phyloP scores from a whole-genome alignment of 768 basidiomycete species.

The Termitomyces sp. region DNA sequence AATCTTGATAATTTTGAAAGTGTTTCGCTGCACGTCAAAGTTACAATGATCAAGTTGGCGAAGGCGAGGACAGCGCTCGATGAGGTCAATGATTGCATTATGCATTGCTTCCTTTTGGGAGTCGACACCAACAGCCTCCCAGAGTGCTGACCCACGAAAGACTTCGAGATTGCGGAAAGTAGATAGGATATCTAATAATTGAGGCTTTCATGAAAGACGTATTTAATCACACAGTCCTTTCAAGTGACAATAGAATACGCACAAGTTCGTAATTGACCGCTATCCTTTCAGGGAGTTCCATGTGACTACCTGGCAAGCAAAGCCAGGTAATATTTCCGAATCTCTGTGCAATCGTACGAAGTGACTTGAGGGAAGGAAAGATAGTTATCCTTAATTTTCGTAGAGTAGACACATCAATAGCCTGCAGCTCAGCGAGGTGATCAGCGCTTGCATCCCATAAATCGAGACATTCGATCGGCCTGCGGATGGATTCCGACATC shows the following conservation, averaged over 20 bases:
- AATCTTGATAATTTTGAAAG: constrained; percentile 35
- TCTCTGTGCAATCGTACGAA: constrained; percentile 29
- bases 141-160: constrained; percentile 39
- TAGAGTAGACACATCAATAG: constrained; percentile 25
- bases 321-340: constrained; percentile 41
- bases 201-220: constrained; percentile 22
- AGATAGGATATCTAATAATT: constrained; percentile 38
- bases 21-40: constrained; percentile 28
- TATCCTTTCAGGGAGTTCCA: constrained; percentile 8
- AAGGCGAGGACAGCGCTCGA: constrained; percentile 37
- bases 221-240: neutral
- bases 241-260: constrained; percentile 6
- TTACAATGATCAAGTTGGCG: constrained; percentile 39
- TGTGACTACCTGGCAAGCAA: constrained; percentile 28
- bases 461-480: constrained; percentile 34
- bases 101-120: constrained; percentile 34
- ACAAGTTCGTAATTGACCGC: constrained; percentile 22
- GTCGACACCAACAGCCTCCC: constrained; percentile 33
- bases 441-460: constrained; percentile 26
- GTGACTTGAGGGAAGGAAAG: constrained; percentile 24
- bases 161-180: constrained; percentile 40
- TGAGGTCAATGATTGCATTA: constrained; percentile 34
- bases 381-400: constrained; percentile 29
- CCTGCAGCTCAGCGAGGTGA: constrained; percentile 25
- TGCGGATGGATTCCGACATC: constrained; percentile 14